phyloP scores from a whole-genome alignment of 805 yeast species.

The Spathaspora boniae region DNA sequence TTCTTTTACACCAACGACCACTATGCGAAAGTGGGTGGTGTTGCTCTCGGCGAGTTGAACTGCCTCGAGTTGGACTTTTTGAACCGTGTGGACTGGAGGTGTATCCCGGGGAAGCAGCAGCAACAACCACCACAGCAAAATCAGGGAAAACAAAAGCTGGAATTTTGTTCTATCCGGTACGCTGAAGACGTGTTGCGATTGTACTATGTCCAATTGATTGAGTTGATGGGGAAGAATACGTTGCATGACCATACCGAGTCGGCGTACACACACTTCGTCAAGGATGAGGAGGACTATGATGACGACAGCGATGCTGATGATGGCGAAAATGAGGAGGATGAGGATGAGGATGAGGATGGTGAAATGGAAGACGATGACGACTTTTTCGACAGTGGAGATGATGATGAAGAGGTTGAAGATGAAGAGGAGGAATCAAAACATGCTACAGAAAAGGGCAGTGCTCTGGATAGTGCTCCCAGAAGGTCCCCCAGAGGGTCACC shows the following conservation, averaged over 20 bases:
- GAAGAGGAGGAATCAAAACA: conserved; percentile 6
- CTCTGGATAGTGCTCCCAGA: not conserved
- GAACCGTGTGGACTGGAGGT: conserved; percentile 67
- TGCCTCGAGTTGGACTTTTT: conserved; percentile 86
- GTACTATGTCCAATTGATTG: conserved; percentile 38
- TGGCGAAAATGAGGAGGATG: conserved; percentile 2
- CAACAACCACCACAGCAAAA: conserved; percentile 10
- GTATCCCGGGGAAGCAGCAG: conserved; percentile 37
- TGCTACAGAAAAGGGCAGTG: conserved; percentile 3
- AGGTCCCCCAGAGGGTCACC: conserved; percentile 6
- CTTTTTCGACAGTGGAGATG: conserved; percentile 7
- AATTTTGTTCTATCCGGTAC: conserved; percentile 21
- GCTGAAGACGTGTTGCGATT: conserved; percentile 37
- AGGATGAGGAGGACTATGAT: conserved; percentile 4
- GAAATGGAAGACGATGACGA: conserved; percentile 5
- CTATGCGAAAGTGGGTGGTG: conserved; percentile 95
- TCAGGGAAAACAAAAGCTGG: conserved; percentile 8
- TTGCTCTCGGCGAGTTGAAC: conserved; percentile 77
- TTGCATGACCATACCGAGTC: conserved; percentile 2
- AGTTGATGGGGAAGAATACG: conserved; percentile 36
- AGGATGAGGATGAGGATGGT: conserved; percentile 4
- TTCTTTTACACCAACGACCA: conserved; percentile 91
- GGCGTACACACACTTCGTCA: conserved; percentile 4
- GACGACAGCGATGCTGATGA: conserved; percentile 5
- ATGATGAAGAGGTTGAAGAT: conserved; percentile 5